These are phyloP conservation scores for Pinus taeda DNA, from an alignment of 75 land plant species.

Conservation along the genomic window DNA sequence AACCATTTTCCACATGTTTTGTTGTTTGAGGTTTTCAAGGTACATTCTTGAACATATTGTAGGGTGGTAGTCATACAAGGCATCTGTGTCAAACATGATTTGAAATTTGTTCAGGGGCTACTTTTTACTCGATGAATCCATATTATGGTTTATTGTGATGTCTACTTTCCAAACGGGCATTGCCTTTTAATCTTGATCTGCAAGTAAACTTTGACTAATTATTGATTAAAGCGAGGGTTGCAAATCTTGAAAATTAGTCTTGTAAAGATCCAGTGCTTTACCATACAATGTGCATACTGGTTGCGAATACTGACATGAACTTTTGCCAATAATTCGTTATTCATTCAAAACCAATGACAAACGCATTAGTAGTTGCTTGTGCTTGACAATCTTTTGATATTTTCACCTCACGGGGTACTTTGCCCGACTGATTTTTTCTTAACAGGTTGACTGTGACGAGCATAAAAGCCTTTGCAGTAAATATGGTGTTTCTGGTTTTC, in stretches of 20 bases:
- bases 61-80: neutral
- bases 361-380: neutral
- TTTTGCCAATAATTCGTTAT: too few species aligned
- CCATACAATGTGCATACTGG: neutral
- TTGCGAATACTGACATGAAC: too few species aligned
- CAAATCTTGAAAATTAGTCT: neutral
- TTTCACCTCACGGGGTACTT: neutral
- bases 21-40: neutral
- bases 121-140: neutral
- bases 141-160: too few species aligned
- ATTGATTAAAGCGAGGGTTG: neutral
- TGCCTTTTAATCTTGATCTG: neutral
- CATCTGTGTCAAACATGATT: neutral
- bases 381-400: neutral
- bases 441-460: conserved; percentile 95
- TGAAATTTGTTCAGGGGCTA: neutral
- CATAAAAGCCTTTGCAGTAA: conserved; percentile 88
- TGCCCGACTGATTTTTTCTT: neutral
- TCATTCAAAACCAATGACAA: too few species aligned
- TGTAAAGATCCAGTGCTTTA: neutral
- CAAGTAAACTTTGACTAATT: neutral
- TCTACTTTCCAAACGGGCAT: too few species aligned
- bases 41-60: neutral
- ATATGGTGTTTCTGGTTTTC: conserved; percentile 84
- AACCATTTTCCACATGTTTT: neutral